Base-by-base conservation (phyloP, 352 stramenopile species). In the Nothophytophthora sp. region DNA sequence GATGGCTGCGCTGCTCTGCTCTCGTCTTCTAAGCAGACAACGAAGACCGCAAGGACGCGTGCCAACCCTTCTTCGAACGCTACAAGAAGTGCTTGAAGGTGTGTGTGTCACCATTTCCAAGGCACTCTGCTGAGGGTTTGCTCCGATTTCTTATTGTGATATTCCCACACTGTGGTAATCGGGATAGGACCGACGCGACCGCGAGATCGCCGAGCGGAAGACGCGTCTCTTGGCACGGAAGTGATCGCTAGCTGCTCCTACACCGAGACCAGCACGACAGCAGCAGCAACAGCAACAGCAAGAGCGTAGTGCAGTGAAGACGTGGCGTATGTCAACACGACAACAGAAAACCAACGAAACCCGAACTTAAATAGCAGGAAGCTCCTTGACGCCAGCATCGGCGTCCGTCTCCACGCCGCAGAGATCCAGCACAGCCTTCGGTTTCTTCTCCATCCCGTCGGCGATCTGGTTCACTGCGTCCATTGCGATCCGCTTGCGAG, bases 381-480 rank as follows among this genome's bases (percentile, higher is more conserved):
- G 60, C 47, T 77, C 63, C 48, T 89, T 84, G 20, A 92, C 63
- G 15, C 82, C 82, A 19, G 55, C 79, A 15, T 88, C 79, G 12
- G 64, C 79, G 55, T 92, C 82, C 13, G 82, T 88, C 60, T 92
- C 82, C 25, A 92, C 50, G 16, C 67, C 75, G 13, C 75, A 64
- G 16, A 90, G 45, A 0, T 79, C 67, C 48, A 86, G 54, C 49
- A 93, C 75, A 10, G 60, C 72, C 40, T 86, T 87, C 4, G 68
- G 54, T 29, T 90, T 91, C 57, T 93, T 93, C 60, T 93, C 83
- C 80, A 90, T 91, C 23, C 83, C 79, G 24, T 93, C 83, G 0
- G 83, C 76, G 30, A 91, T 77, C 62, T 89, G 76, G 52, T 93
- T 83, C 16, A 93, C 55, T 10, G 74, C 80, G 19, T 93, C 82